Percentiles rank a stretch among this genome's conserved stretches.
Conservation (phyloP, 306 rosid genomes). For the Vigna mungo region DNA sequence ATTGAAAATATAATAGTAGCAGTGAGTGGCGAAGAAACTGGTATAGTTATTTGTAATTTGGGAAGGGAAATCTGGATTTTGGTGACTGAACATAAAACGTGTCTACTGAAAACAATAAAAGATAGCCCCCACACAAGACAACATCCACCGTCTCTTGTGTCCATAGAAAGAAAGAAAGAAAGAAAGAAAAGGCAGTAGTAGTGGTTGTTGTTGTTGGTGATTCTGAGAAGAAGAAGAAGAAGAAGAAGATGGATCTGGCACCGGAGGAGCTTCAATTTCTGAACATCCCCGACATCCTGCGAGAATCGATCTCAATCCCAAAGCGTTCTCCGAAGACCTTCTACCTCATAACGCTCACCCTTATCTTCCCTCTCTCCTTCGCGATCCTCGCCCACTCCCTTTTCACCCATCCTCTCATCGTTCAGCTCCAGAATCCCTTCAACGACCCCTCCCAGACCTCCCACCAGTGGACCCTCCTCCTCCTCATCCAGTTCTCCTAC, state of each 20-base stretch:
- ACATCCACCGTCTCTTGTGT: too few relatives aligned
- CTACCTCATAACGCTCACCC: constrained; percentile 78
- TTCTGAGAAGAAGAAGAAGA: constrained; percentile 21
- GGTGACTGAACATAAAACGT: too few relatives aligned
- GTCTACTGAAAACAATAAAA: too few relatives aligned
- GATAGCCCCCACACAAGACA: too few relatives aligned
- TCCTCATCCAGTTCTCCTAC: constrained; percentile 77
- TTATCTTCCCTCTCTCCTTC: constrained; percentile 88
- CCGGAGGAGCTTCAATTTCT: constrained; percentile 88
- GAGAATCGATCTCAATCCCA: constrained; percentile 85
- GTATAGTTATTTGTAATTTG: too few relatives aligned
- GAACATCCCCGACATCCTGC: constrained; percentile 57
- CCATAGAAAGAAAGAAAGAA: too few relatives aligned
- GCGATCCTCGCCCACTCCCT: constrained; percentile 93
- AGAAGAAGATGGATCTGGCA: constrained; percentile 74
- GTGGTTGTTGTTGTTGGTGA: too few relatives aligned
- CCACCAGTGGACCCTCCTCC: constrained; percentile 82
- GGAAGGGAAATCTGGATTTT: too few relatives aligned
- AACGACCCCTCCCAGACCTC: constrained; percentile 64
- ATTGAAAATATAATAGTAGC: too few relatives aligned
- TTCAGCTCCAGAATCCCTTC: constrained; percentile 67
- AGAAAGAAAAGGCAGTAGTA: too few relatives aligned
- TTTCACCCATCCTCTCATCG: constrained; percentile 82
- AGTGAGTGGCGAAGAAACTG: too few relatives aligned
- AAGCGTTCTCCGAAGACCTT: constrained; percentile 82